phyloP scores from a whole-genome alignment of 306 rosid species.

The Heteromeles arbutifolia region DNA sequence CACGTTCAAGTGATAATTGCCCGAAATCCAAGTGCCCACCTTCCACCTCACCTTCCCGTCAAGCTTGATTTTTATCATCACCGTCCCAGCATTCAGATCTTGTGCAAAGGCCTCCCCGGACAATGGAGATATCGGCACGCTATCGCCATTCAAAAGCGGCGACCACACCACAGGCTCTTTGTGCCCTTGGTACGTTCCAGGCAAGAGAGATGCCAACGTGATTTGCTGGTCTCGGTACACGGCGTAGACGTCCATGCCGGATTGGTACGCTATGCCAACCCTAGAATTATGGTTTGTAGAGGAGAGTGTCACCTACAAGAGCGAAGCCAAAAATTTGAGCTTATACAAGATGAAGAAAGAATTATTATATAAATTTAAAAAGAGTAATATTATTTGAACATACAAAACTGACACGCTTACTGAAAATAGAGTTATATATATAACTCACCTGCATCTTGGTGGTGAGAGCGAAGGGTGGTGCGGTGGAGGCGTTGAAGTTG shows the following conservation, averaged over 20 bases:
- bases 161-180: constrained; percentile 62
- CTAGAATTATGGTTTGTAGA: constrained; percentile 52
- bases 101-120: constrained; percentile 12
- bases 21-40: constrained; percentile 70
- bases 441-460: too few species aligned
- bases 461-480: constrained; percentile 30
- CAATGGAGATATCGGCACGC: constrained; percentile 52
- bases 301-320: constrained; percentile 34
- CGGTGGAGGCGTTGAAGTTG: constrained; percentile 41
- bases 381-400: too few species aligned
- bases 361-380: too few species aligned
- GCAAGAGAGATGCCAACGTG: constrained; percentile 38
- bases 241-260: constrained; percentile 27
- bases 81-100: constrained; percentile 14
- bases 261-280: constrained; percentile 51
- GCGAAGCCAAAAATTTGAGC: too few species aligned
- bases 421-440: too few species aligned
- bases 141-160: constrained; percentile 42
- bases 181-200: constrained; percentile 58
- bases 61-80: constrained; percentile 44
- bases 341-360: too few species aligned
- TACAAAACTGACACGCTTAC: too few species aligned
- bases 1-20: constrained; percentile 44
- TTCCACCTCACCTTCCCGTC: constrained; percentile 67
- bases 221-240: constrained; percentile 62